Percentiles rank a stretch among this genome's conserved stretches.
Evolutionary conservation across 2,329 filamentous ascomycete genomes (phyloP).

Genomic region (Penicillium sp.): DNA sequence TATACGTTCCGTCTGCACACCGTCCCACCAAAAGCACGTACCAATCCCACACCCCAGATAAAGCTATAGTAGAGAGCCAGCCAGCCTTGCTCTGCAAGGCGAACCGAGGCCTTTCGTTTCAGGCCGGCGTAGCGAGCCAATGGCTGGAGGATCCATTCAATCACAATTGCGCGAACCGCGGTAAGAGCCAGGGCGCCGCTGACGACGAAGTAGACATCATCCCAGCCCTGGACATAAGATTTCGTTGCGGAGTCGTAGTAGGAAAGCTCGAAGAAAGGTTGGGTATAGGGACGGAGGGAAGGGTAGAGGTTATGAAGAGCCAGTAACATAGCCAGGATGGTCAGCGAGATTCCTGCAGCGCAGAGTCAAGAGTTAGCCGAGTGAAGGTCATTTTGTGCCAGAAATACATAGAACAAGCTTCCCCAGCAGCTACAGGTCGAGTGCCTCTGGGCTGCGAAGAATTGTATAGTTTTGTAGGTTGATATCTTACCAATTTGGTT

Average conservation of each 20-base stretch:
- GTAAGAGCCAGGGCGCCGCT: conserved; percentile 82
- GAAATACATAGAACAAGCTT: not conserved
- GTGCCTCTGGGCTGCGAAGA: not conserved
- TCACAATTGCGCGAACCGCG: conserved; percentile 71
- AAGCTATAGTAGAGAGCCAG: conserved; percentile 74
- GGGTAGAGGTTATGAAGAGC: conserved; percentile 80
- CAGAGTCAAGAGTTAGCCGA: conserved; percentile 16
- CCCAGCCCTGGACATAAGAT: conserved; percentile 68
- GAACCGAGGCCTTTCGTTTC: conserved; percentile 68
- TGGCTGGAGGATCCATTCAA: conserved; percentile 83
- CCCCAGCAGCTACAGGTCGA: not conserved
- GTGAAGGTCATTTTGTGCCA: conserved; percentile 4
- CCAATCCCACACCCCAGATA: conserved; percentile 80
- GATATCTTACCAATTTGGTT: conserved; percentile 69
- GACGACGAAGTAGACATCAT: conserved; percentile 72
- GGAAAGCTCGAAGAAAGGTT: conserved; percentile 80
- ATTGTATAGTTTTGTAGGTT: not conserved
- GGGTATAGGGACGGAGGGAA: conserved; percentile 69
- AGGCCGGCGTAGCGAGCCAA: conserved; percentile 69
- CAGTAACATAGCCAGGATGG: conserved; percentile 75
- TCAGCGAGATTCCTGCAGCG: conserved; percentile 69
- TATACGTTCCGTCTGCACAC: not conserved
- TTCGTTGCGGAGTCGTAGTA: conserved; percentile 68
- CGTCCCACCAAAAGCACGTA: conserved; percentile 43
- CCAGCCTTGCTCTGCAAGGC: conserved; percentile 95